Conservation (phyloP, 1,139 yeast genomes). For the Groenewaldozyma sp. region DNA sequence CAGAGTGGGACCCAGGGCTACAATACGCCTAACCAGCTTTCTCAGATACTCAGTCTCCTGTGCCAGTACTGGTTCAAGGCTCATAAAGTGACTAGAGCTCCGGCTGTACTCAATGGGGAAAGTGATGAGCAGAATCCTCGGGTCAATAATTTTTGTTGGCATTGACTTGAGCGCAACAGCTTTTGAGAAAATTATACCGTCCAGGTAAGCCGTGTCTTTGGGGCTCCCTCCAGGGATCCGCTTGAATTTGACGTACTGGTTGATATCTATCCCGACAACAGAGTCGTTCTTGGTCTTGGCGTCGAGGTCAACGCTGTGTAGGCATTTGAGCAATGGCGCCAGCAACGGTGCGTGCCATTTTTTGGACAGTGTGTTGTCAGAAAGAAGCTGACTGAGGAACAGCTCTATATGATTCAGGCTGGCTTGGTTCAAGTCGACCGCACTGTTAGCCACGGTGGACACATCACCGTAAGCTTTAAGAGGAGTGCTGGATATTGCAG, state of each 20-base stretch:
- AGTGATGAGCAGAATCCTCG: constrained; percentile 72
- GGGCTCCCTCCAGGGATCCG: constrained; percentile 64
- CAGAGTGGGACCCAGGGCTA: constrained; percentile 69
- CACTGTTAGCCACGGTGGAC: neutral
- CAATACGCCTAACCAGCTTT: constrained; percentile 70
- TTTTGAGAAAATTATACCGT: constrained; percentile 82
- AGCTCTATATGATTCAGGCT: constrained; percentile 35
- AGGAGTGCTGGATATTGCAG: neutral
- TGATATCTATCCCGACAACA: constrained; percentile 56
- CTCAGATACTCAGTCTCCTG: constrained; percentile 83
- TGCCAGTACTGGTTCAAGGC: constrained; percentile 73
- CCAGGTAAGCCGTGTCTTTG: constrained; percentile 51
- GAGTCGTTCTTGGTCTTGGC: constrained; percentile 51
- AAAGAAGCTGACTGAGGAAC: constrained; percentile 55
- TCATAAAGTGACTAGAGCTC: constrained; percentile 59
- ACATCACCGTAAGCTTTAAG: neutral
- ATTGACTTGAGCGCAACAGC: constrained; percentile 73
- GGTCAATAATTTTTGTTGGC: constrained; percentile 54
- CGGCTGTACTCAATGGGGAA: constrained; percentile 84
- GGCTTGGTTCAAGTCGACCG: constrained; percentile 31
- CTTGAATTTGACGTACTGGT: constrained; percentile 81
- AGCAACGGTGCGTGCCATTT: constrained; percentile 46
- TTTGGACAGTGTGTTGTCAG: constrained; percentile 40
- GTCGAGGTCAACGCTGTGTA: constrained; percentile 45
- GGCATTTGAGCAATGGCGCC: constrained; percentile 36